These are phyloP conservation scores for Thamnidium elegans DNA, from an alignment of 192 early-diverging fungal genomes.

Conservation along the genomic window DNA sequence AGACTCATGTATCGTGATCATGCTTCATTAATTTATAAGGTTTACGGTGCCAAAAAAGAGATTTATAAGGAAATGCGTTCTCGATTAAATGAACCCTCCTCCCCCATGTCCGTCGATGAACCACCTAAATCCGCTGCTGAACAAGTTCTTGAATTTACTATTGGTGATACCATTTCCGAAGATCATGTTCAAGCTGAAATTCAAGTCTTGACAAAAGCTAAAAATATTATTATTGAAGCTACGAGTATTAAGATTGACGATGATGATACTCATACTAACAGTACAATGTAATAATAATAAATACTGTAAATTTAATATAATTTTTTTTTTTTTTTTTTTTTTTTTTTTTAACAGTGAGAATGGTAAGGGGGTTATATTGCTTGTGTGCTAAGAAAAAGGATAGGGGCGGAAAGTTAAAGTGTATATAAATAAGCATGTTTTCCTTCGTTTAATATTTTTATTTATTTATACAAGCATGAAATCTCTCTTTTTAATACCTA, in stretches of 20 bases:
- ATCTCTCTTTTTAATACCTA: not conserved
- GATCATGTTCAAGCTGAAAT: conserved; percentile 27
- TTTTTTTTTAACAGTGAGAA: no score
- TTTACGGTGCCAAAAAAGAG: conserved; percentile 27
- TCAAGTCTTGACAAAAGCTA: conserved; percentile 19
- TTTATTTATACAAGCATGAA: not conserved
- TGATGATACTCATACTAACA: no score
- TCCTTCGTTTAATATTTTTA: no score
- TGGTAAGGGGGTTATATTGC: no score
- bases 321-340: no score
- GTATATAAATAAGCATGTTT: no score
- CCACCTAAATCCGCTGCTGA: conserved; percentile 3
- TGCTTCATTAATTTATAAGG: conserved; percentile 22
- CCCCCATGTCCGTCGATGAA: conserved; percentile 15
- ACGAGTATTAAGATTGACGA: not conserved
- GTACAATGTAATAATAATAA: no score
- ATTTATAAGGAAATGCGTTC: conserved; percentile 10
- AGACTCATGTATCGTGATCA: conserved; percentile 17
- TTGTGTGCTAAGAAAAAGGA: not conserved
- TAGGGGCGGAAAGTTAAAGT: not conserved
- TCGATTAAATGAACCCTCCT: no score
- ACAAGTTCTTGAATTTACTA: conserved; percentile 1
- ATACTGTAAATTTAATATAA: no score
- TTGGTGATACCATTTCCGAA: conserved; percentile 14
- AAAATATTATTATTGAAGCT: conserved; percentile 15